Percentiles rank a stretch among this genome's conserved stretches.
phyloP scores from a whole-genome alignment of 306 rosid species.

The cucumber (Cucumis sativus) region Cucumber_9930_V3 NC_026658.2:15793501-15794000 shows the following conservation, averaged over 20 bases:
- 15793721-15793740: background rate
- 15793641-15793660: no score
- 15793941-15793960: slow-evolving; percentile 77
- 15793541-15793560: no score
- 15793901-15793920: slow-evolving; percentile 47
- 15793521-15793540: no score
- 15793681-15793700: background rate
- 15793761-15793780: background rate
- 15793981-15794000: slow-evolving; percentile 83
- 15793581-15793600: no score
- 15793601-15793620: no score
- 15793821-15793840: slow-evolving; percentile 70
- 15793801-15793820: slow-evolving; percentile 60
- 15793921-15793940: slow-evolving; percentile 56
- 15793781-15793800: slow-evolving; percentile 65
- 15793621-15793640: no score
- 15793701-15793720: background rate
- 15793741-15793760: background rate
- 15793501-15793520: no score
- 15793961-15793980: slow-evolving; percentile 92
- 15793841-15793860: slow-evolving; percentile 47
- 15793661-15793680: no score
- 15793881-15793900: slow-evolving; percentile 59
- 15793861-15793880: slow-evolving; percentile 98
- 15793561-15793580: no score